These are phyloP conservation scores for Ustilago tritici DNA, from an alignment of 1,284 basidiomycete species.

Conservation along the genomic window DNA sequence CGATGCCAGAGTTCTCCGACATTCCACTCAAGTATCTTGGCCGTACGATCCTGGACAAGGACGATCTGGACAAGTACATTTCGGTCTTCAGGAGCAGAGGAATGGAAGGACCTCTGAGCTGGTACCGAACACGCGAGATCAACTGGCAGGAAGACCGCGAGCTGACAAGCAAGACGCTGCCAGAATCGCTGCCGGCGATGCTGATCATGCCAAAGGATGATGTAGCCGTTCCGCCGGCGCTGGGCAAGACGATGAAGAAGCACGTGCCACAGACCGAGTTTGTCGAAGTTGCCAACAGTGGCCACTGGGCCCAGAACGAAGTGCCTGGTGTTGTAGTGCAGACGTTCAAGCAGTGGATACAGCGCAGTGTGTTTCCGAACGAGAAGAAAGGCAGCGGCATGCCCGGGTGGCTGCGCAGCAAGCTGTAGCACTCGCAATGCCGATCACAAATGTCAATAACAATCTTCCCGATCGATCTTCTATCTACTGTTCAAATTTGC, in stretches of 20 bases:
- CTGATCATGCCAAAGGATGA: slow-evolving; percentile 51
- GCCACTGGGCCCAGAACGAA: slow-evolving; percentile 55
- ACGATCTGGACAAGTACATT: slow-evolving; percentile 42
- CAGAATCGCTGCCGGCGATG: slow-evolving; percentile 44
- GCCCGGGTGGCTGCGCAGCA: slow-evolving; percentile 15
- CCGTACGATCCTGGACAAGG: slow-evolving; percentile 32
- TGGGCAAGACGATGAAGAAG: slow-evolving; percentile 47
- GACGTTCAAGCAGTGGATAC: slow-evolving; percentile 49
- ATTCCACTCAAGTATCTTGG: slow-evolving; percentile 41
- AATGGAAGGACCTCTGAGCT: slow-evolving; percentile 62
- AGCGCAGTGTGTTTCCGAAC: slow-evolving; percentile 40
- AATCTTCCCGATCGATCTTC: neutral
- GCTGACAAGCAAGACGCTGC: slow-evolving; percentile 32
- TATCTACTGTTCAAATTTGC: too few species aligned
- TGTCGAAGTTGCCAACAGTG: slow-evolving; percentile 38
- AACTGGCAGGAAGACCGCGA: slow-evolving; percentile 55
- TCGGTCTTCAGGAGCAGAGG: slow-evolving; percentile 45
- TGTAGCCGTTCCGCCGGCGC: slow-evolving; percentile 45
- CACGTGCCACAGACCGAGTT: slow-evolving; percentile 47
- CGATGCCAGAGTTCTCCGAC: slow-evolving; percentile 44
- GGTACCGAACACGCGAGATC: slow-evolving; percentile 59
- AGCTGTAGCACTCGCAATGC: too few species aligned
- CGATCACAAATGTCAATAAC: too few species aligned
- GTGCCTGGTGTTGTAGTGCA: slow-evolving; percentile 42
- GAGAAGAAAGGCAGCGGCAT: slow-evolving; percentile 41